Percentiles rank a stretch among this genome's conserved stretches.
These are phyloP conservation scores for Myrica gale DNA, from an alignment of 306 rosid species.

Conservation along the genomic window DNA sequence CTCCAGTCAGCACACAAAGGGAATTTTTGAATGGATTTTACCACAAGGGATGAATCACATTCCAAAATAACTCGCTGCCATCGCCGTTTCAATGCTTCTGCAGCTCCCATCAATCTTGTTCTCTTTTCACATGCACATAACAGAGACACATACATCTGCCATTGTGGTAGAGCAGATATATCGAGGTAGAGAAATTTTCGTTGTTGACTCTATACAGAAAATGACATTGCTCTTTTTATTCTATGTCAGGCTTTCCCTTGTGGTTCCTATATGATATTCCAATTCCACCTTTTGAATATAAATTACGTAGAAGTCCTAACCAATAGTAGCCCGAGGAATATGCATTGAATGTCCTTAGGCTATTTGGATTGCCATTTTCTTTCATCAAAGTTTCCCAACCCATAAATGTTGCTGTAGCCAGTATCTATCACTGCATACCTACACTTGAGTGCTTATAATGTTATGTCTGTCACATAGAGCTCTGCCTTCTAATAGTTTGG, in stretches of 20 bases:
- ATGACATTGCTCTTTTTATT: not conserved
- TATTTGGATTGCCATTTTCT: not conserved
- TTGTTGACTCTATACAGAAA: not conserved
- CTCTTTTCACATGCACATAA: not conserved
- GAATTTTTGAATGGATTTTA: too few relatives aligned
- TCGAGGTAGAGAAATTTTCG: not conserved
- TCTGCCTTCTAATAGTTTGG: not conserved
- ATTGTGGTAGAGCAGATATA: not conserved
- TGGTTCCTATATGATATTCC: not conserved
- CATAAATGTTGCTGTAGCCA: not conserved
- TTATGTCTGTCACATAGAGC: not conserved
- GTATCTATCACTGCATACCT: not conserved
- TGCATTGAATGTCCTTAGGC: not conserved
- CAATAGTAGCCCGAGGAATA: slow-evolving; percentile 1
- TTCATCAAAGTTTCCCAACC: not conserved
- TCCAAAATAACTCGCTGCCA: too few relatives aligned
- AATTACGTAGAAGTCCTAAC: not conserved
- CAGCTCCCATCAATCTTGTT: too few relatives aligned
- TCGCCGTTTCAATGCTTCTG: too few relatives aligned
- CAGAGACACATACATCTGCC: not conserved
- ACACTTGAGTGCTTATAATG: not conserved
- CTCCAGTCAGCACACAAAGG: too few relatives aligned
- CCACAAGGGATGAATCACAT: too few relatives aligned
- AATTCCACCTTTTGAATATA: not conserved
- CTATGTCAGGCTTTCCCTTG: not conserved